These are phyloP conservation scores for Magnolia changhungtana DNA, from an alignment of 164 flowering plant genomes.

Conservation along the genomic window DNA sequence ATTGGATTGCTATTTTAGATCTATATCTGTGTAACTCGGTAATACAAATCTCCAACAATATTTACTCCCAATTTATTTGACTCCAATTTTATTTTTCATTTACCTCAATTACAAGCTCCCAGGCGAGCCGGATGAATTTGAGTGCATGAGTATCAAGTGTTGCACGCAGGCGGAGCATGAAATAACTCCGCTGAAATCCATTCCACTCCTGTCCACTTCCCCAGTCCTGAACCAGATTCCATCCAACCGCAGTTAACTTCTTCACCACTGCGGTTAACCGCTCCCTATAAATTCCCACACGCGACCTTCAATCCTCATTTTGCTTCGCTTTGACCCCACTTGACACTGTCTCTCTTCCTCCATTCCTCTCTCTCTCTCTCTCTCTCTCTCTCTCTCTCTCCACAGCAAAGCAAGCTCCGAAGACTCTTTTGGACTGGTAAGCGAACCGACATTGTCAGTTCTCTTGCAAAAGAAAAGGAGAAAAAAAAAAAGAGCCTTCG, in stretches of 20 bases:
- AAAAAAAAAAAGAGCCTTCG: slow-evolving; percentile 1
- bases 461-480: slow-evolving; percentile 6
- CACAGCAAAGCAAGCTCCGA: neutral
- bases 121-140: no score
- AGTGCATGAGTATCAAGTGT: no score
- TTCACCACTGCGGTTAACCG: neutral
- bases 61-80: no score
- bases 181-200: neutral
- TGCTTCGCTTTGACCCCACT: neutral
- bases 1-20: no score
- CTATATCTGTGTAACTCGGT: no score
- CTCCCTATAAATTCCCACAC: neutral
- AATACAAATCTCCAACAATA: no score
- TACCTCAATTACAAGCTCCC: no score
- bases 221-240: slow-evolving; percentile 1
- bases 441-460: slow-evolving; percentile 37
- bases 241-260: neutral
- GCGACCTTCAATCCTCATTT: neutral
- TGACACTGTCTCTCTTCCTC: neutral
- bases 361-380: slow-evolving; percentile 19
- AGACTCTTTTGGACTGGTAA: slow-evolving; percentile 12
- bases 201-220: neutral
- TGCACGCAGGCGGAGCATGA: no score
- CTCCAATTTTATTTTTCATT: no score
- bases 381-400: neutral